Evolutionary conservation across 495 filamentous ascomycete species (phyloP).

Genomic region (Penicillium herquei): DNA sequence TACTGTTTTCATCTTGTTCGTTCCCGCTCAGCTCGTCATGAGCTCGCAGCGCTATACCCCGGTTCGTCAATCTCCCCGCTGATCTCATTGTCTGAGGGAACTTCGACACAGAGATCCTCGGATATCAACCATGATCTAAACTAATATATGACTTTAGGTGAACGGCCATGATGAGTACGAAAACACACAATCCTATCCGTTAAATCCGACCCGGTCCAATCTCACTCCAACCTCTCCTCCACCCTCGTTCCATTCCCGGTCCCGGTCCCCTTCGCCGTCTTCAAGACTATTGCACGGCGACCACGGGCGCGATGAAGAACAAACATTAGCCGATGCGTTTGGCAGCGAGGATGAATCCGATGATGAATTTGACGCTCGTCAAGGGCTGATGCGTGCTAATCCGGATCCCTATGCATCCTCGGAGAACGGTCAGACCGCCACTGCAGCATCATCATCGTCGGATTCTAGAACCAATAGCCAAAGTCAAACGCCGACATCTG

Average conservation of each 20-base stretch:
- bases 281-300: slow-evolving; percentile 54
- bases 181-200: slow-evolving; percentile 39
- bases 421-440: slow-evolving; percentile 24
- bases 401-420: slow-evolving; percentile 39
- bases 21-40: slow-evolving; percentile 54
- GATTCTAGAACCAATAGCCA: slow-evolving; percentile 27
- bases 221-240: slow-evolving; percentile 80
- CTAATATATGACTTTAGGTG: slow-evolving; percentile 39
- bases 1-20: slow-evolving; percentile 18
- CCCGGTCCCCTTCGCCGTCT: slow-evolving; percentile 70
- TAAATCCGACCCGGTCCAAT: slow-evolving; percentile 37
- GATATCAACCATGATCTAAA: slow-evolving; percentile 12
- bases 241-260: slow-evolving; percentile 85
- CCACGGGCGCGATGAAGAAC: slow-evolving; percentile 59
- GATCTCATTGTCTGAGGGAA: slow-evolving; percentile 20
- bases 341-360: slow-evolving; percentile 69
- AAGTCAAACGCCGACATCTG: slow-evolving; percentile 23
- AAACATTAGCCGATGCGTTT: slow-evolving; percentile 86
- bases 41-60: slow-evolving; percentile 85
- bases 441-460: slow-evolving; percentile 37
- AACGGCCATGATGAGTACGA: slow-evolving; percentile 54
- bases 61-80: slow-evolving; percentile 53
- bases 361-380: slow-evolving; percentile 73
- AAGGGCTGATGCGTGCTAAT: slow-evolving; percentile 76
- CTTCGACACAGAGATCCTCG: slow-evolving; percentile 1